Base-by-base conservation (phyloP, 192 early-diverging fungal species). In the Phycomyces nitens region DNA sequence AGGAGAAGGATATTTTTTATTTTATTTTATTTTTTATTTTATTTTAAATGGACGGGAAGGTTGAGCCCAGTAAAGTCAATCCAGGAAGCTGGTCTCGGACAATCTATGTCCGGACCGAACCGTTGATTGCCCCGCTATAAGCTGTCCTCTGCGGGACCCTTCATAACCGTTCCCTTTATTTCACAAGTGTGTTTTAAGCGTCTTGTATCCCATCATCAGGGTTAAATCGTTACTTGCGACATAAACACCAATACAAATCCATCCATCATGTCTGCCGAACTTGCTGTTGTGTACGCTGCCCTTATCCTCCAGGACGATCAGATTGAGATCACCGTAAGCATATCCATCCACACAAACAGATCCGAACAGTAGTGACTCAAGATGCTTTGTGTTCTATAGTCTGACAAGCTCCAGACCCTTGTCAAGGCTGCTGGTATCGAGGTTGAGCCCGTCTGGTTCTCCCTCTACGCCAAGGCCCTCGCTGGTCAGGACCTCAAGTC, bases 231-330 rank as follows among this genome's bases (percentile, higher is more conserved):
- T 54, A 54, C 53, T 54, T 54, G 53, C 53, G 53, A 54, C 53
- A 54, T 54, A 54, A 54, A 54, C 53, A 54, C 53, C 12, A 47
- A 47, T 47, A 14, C 18, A 47, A 47, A 47, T 47, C 44, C 44
- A 47, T 47, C 44, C 44, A 47, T 47, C 64, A 80, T 80, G 78
- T 70, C 67, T 75, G 64, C 85, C 70, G 92, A 97, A 81, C 82
- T 86, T 69, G 94, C 95, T 76, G 84, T 91, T 79, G 88, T 88
- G 55, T 96, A 96, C 87, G 92, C 96, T 66, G 86, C 96, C 41
- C 90, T 98, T 67, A 96, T 96, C 86, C 93, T 98, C 70, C 82
- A 90, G 82, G 96, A 98, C 77, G 95, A 96, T 77, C 86, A 90
- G 68, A 78, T 95, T 77, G 92, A 88, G 70, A 92, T 98, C 83